phyloP scores from a whole-genome alignment of 768 basidiomycete genomes.

The Mycena chlorophos region DNA sequence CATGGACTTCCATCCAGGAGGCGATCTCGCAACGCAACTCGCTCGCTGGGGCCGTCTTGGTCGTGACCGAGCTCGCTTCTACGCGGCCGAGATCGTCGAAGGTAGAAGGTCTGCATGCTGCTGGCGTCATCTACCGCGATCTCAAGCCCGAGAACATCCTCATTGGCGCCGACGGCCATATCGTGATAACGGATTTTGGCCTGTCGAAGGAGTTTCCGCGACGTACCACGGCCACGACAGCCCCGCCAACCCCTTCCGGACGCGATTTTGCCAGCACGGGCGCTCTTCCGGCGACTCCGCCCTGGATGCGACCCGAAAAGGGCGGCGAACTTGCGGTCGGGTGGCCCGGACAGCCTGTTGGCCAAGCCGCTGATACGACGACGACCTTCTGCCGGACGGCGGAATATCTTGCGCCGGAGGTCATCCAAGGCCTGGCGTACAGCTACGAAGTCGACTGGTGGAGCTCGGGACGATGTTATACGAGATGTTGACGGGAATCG shows the following conservation, averaged over 20 bases:
- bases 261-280: too few relatives aligned
- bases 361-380: too few relatives aligned
- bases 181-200: slow-evolving; percentile 96
- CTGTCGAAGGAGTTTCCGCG: slow-evolving; percentile 88
- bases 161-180: slow-evolving; percentile 93
- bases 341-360: too few relatives aligned
- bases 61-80: too few relatives aligned
- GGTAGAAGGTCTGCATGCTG: slow-evolving; percentile 92
- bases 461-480: slow-evolving; percentile 97
- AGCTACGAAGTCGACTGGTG: slow-evolving; percentile 98
- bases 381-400: slow-evolving; percentile 92
- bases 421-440: slow-evolving; percentile 87
- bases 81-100: slow-evolving; percentile 95
- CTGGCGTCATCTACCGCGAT: slow-evolving; percentile 96
- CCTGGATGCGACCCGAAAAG: too few relatives aligned
- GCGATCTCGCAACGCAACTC: too few relatives aligned
- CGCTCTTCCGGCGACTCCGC: too few relatives aligned
- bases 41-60: too few relatives aligned
- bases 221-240: slow-evolving; percentile 35
- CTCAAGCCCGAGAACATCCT: slow-evolving; percentile 98
- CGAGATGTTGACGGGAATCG: slow-evolving; percentile 92
- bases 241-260: too few relatives aligned
- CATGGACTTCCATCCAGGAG: too few relatives aligned
- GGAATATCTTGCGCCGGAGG: slow-evolving; percentile 95
- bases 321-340: too few relatives aligned